Conservation (phyloP, 2,329 filamentous ascomycete species). For the Myriangium duriaei region DNA sequence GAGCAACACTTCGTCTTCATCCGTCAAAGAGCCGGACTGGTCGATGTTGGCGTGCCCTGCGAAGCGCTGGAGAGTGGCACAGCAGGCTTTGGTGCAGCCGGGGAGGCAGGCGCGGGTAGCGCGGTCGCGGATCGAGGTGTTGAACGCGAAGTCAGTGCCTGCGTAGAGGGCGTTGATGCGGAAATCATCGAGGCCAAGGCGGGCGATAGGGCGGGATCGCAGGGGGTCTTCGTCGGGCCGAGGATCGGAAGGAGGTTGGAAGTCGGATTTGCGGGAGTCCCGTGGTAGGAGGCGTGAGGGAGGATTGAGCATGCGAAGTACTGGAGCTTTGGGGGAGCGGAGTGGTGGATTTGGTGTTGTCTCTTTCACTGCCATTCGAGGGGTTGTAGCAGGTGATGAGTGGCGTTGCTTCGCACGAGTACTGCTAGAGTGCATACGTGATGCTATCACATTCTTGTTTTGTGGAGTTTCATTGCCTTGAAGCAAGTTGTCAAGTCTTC, state of each 20-base stretch:
- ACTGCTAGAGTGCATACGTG: background rate
- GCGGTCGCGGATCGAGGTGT: conserved; percentile 59
- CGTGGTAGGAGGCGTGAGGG: background rate
- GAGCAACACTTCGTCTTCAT: conserved; percentile 25
- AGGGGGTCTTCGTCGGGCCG: conserved; percentile 33
- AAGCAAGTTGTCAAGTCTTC: conserved; percentile 4
- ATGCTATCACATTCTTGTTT: background rate
- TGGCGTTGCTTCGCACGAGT: background rate
- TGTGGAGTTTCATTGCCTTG: conserved; percentile 1
- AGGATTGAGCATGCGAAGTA: background rate
- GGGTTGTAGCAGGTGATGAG: background rate
- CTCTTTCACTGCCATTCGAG: background rate
- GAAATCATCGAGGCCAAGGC: conserved; percentile 60
- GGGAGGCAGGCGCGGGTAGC: conserved; percentile 57
- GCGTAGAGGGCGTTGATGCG: conserved; percentile 66
- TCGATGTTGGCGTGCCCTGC: conserved; percentile 6
- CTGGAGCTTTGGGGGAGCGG: background rate
- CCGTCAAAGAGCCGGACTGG: conserved; percentile 9
- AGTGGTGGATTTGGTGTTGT: background rate
- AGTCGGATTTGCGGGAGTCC: background rate
- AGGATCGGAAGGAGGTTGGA: conserved; percentile 14
- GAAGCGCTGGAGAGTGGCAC: conserved; percentile 38
- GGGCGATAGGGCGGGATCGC: conserved; percentile 44
- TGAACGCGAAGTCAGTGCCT: conserved; percentile 60
- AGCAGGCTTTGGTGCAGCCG: conserved; percentile 69